These are phyloP conservation scores for Vinca minor DNA, from an alignment of 257 asterid species.

Conservation along the genomic window DNA sequence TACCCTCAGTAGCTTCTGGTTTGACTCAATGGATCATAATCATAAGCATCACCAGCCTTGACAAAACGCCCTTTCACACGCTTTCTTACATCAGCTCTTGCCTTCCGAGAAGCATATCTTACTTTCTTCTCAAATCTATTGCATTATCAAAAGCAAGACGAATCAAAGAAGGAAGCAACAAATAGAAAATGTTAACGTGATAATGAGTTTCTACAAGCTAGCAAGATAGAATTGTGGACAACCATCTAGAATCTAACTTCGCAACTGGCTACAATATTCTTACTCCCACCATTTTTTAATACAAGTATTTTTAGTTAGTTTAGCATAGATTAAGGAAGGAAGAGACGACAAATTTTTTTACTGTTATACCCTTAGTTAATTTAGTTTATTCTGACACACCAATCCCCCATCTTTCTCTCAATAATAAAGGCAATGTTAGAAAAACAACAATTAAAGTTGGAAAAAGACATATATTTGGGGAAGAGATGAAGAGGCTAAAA, in stretches of 20 bases:
- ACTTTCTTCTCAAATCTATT: conserved; percentile 85
- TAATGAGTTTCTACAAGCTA: conserved; percentile 2
- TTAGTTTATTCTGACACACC: no score
- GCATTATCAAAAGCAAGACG: conserved; percentile 6
- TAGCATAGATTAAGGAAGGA: no score
- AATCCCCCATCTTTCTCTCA: no score
- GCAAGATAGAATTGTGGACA: no score
- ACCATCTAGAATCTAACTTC: not conserved
- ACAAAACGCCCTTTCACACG: conserved; percentile 97
- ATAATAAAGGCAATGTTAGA: no score
- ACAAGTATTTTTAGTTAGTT: no score
- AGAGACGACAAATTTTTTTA: no score
- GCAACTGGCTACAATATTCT: not conserved
- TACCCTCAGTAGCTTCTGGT: conserved; percentile 59
- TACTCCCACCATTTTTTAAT: no score
- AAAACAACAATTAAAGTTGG: no score
- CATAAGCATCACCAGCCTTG: conserved; percentile 89
- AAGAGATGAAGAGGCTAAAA: no score
- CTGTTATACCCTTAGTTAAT: no score
- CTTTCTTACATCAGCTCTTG: conserved; percentile 87
- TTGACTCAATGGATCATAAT: conserved; percentile 71
- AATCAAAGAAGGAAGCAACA: not conserved
- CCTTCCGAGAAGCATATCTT: conserved; percentile 87
- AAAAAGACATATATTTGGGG: no score
- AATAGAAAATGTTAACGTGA: not conserved